Base-by-base conservation (phyloP, 108 stramenopile genomes). In the Hondaea fermentalgiana region DNA sequence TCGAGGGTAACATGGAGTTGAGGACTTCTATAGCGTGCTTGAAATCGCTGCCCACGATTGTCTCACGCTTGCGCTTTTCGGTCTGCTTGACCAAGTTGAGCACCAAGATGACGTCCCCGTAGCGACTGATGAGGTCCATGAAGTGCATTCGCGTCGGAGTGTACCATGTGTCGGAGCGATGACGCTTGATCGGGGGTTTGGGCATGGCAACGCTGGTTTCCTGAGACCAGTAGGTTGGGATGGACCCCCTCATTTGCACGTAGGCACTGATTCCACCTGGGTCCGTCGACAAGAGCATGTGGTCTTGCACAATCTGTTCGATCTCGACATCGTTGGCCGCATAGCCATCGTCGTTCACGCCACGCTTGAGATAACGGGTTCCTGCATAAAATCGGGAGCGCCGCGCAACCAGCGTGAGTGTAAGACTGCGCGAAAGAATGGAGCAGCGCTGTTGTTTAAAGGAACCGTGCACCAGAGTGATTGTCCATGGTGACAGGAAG, bases 181-280 rank as follows among this genome's bases (percentile, higher is more conserved):
- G 96, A 72, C 98, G 59, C 57, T 97, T 96, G 72, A 99, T 99
- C 21, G 98, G 98, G 2, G 99, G 99, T 87, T 98, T 98, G 23
- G 99, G 98, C 94, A 97, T 95, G 2, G 97, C 96, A 14, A 98
- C 95, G 58, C 92, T 94, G 28, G 95, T 95, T 88, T 97, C 97
- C 92, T 99, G 99, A 3, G 96, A 96, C 99, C 99, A 99, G 90
- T 93, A 98, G 5, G 97, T 98, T 19, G 99, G 99, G 88, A 98
- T 98, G 44, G 96, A 96, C 4, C 98, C 98, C 3, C 99, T 95
- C 47, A 98, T 95, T 90, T 99, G 99, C 72, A 98, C 89, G 87
- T 91, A 98, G 4, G 96, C 95, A 4, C 96, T 95, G 89, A 98
- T 97, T 4, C 93, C 92, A 16, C 96, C 97, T 8, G 44, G 47